Conservation (phyloP, 768 basidiomycete genomes). For the Suillus americanus region DNA sequence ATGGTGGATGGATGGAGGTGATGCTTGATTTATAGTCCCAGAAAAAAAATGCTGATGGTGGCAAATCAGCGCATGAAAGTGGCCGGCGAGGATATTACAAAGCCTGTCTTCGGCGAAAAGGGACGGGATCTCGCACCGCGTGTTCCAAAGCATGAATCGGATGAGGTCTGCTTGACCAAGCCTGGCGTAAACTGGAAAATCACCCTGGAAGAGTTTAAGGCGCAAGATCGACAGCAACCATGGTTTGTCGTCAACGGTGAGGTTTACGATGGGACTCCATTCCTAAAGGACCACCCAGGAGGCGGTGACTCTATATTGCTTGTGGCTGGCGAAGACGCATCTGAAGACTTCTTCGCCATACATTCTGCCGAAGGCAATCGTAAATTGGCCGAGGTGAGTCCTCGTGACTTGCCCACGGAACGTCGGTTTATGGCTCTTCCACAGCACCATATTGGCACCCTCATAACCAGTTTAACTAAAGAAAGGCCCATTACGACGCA, state of each 20-base stretch:
- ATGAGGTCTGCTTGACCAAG: conserved; percentile 43
- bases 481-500: conserved; percentile 9
- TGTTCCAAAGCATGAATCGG: background rate
- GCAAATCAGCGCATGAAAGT: conserved; percentile 41
- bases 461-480: conserved; percentile 20
- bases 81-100: conserved; percentile 41
- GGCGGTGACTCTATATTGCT: conserved; percentile 54
- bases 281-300: conserved; percentile 57
- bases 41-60: background rate
- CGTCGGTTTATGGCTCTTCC: conserved; percentile 9
- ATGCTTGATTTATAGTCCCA: background rate
- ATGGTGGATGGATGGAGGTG: conserved; percentile 64
- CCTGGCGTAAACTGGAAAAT: conserved; percentile 45
- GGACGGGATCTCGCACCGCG: background rate
- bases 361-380: conserved; percentile 51
- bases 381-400: conserved; percentile 41
- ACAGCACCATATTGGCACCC: conserved; percentile 51
- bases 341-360: conserved; percentile 65
- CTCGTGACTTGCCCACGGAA: background rate
- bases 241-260: conserved; percentile 58
- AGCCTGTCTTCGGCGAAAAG: conserved; percentile 37
- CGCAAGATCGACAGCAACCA: conserved; percentile 35
- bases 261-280: conserved; percentile 54
- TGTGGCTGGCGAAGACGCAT: conserved; percentile 58
- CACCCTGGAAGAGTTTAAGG: conserved; percentile 41